Base-by-base conservation (phyloP, 139 green algal genomes). In the Ostreobium quekettii region DNA sequence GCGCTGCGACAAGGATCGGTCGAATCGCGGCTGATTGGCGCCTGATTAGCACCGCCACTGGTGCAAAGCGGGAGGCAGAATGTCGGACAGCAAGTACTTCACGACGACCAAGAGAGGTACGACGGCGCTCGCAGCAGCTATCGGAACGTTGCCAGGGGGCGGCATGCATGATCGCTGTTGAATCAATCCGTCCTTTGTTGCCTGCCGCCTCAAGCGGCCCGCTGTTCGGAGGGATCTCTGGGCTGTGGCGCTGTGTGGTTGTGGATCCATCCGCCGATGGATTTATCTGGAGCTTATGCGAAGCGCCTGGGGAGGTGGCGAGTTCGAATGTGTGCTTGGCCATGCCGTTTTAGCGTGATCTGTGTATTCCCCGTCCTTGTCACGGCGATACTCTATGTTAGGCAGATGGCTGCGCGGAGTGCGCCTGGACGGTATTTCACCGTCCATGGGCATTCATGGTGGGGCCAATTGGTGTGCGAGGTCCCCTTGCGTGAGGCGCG, bases 101-200 rank as follows among this genome's bases (percentile, higher is more conserved):
- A 78, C 81, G 6, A 97, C 91, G 1, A 97, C 92, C 4, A 98
- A 98, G 68, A 95, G 92, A 78, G 89, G 89, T 93, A 57, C 58
- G 71, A 47, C 22, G 3, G 22, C 1, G 2, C 19, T 15, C 26
- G 32, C n/a, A n/a, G n/a, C n/a, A n/a, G n/a, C n/a, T n/a, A n/a
- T n/a, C n/a, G n/a, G n/a, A n/a, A n/a, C n/a, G n/a, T n/a, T n/a
- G n/a, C n/a, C n/a, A n/a, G n/a, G n/a, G n/a, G n/a, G n/a, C n/a
- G n/a, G n/a, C n/a, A 46, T 64, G 28, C 4, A 15, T 56, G 33
- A n/a, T 33, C n/a, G 59, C 42, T 3, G 26, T 48, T 47, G 22
- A 31, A 30, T 32, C 32, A 4, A 3, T 65, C 32, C 2, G 11
- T 46, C 4, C 5, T 15, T 48, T 49, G 48, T 2, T 26, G 39